Conservation (phyloP, 352 stramenopile species). For the Halophytophthora batemanensis region DNA sequence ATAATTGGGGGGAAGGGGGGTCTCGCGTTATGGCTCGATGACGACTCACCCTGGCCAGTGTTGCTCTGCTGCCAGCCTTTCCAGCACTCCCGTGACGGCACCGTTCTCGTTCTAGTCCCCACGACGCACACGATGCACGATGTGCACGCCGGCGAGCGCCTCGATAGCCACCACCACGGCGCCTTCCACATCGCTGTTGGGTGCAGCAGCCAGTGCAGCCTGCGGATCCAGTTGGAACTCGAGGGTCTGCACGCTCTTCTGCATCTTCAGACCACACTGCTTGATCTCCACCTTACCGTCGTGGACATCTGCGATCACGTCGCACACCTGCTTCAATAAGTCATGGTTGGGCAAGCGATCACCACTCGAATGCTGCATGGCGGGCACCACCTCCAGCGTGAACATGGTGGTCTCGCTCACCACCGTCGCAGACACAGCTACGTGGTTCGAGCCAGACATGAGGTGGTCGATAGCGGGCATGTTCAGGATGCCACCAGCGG, state of each 20-base stretch:
- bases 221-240: constrained; percentile 72
- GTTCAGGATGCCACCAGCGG: constrained; percentile 14
- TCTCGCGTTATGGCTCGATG: too few relatives aligned
- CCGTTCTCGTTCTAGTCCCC: too few relatives aligned
- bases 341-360: constrained; percentile 75
- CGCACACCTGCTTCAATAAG: constrained; percentile 83
- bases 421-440: constrained; percentile 4
- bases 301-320: constrained; percentile 63
- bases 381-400: constrained; percentile 68
- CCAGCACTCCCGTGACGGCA: too few relatives aligned
- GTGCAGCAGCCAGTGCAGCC: constrained; percentile 17
- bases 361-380: constrained; percentile 38
- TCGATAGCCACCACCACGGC: constrained; percentile 43
- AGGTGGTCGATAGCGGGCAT: constrained; percentile 32
- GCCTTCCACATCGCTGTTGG: constrained; percentile 22
- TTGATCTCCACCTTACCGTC: constrained; percentile 75
- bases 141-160: constrained; percentile 34
- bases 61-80: too few relatives aligned
- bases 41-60: too few relatives aligned
- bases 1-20: too few relatives aligned
- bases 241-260: constrained; percentile 69
- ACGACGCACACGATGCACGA: constrained; percentile 31
- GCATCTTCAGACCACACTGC: constrained; percentile 73
- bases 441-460: constrained; percentile 12
- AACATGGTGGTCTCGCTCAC: constrained; percentile 32